Base-by-base conservation (phyloP, 2,329 filamentous ascomycete species). In the Botrytis sinoallii region DNA sequence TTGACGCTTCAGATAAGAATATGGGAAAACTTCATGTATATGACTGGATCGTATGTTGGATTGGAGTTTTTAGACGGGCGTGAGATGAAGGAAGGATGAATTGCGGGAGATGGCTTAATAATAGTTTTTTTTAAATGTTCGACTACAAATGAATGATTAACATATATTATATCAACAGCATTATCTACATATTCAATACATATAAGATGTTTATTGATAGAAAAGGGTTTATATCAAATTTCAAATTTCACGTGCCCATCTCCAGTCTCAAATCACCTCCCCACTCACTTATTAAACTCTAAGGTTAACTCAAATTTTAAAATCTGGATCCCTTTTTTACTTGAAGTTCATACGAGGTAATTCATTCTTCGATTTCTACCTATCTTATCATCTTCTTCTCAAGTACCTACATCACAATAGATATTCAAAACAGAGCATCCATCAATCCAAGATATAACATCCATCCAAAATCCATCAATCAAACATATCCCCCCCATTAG, bases 1-100 rank as follows among this genome's bases (percentile, higher is more conserved):
- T 68, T 72, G 63, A 48, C 25, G 65, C 25, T 68, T 57, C 18
- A 10, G 25, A 40, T 25, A 12, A 5, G 8, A 32, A 57, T 32
- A 18, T 29, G n/a, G n/a, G 52, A 25, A 10, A 67, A 40, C n/a
- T 57, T 25, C 66, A 68, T 57, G 44, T 60, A 61, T 72, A 74
- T 74, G 72, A 67, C 72, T 67, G 72, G 68, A 71, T 74, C 72
- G 72, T 72, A 74, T 74, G 44, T 61, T 61, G 66, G 55, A 64
- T 70, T 25, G 29, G 35, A 40, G 44, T 22, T 12, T 16, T 40
- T 18, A n/a, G 42, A 46, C 14, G 29, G 16, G 44, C 25, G 29
- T 18, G 22, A 29, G 65, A 29, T 55, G 32, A 35, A n/a, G 16
- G 8, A 52, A 35, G 18, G 8, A 67, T 55, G 65, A 29, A 29